Conservation (phyloP, 441 rosid genomes). For the Populus trichocarpa region DNA sequence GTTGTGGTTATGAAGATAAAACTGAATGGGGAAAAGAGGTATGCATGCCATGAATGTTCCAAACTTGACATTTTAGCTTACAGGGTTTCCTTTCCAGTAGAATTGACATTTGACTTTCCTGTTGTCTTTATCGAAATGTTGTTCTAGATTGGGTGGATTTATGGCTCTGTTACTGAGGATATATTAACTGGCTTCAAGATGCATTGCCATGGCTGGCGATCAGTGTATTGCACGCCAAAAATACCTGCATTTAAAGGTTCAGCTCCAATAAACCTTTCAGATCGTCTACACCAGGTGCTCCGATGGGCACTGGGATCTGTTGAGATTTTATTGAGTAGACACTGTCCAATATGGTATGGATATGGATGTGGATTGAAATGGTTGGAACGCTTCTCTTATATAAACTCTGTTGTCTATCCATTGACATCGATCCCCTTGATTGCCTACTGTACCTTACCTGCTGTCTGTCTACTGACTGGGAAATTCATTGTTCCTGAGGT, state of each 20-base stretch:
- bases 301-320: slow-evolving; percentile 98
- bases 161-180: slow-evolving; percentile 97
- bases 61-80: not conserved
- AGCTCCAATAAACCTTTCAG: slow-evolving; percentile 96
- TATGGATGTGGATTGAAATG: slow-evolving; percentile 87
- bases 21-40: slow-evolving; percentile 99
- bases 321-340: slow-evolving; percentile 94
- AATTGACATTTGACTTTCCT: slow-evolving; percentile 3
- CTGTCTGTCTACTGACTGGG: slow-evolving; percentile 92
- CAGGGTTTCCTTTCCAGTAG: not conserved
- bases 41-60: slow-evolving; percentile 3
- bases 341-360: slow-evolving; percentile 98
- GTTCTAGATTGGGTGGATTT: slow-evolving; percentile 93
- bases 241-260: slow-evolving; percentile 94
- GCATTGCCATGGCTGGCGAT: slow-evolving; percentile 99
- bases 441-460: slow-evolving; percentile 84
- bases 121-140: not conserved
- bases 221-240: slow-evolving; percentile 87
- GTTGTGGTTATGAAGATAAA: slow-evolving; percentile 97
- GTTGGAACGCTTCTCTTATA: slow-evolving; percentile 87
- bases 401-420: slow-evolving; percentile 87
- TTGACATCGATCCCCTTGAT: slow-evolving; percentile 89
- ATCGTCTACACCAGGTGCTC: slow-evolving; percentile 97
- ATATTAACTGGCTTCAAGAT: slow-evolving; percentile 98
- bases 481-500: slow-evolving; percentile 95